Conservation (phyloP, 257 asterid genomes). For the Agastache rugosa region DNA sequence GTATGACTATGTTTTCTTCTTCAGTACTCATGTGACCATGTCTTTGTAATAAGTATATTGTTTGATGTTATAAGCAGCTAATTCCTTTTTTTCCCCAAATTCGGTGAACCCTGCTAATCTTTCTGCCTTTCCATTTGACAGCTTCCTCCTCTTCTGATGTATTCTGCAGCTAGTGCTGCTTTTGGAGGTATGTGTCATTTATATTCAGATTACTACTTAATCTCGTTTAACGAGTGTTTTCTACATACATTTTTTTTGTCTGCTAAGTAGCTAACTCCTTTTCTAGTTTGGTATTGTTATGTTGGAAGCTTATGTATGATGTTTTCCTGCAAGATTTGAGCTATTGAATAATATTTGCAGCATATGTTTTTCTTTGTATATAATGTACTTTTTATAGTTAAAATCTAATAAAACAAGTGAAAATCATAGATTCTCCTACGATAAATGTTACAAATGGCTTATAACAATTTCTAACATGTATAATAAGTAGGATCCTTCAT, state of each 20-base stretch:
- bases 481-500: not conserved
- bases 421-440: not conserved
- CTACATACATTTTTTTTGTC: not conserved
- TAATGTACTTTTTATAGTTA: not conserved
- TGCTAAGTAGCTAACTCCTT: not conserved
- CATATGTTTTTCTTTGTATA: not conserved
- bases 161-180: slow-evolving; percentile 83
- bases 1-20: slow-evolving; percentile 45
- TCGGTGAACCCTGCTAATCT: slow-evolving; percentile 6
- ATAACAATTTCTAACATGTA: not conserved
- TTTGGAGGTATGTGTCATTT: slow-evolving; percentile 75
- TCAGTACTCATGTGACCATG: not conserved
- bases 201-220: not conserved
- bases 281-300: not conserved
- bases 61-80: not conserved
- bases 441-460: not conserved
- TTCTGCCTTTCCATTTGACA: slow-evolving; percentile 38
- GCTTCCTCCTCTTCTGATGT: slow-evolving; percentile 71
- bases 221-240: not conserved
- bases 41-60: not conserved
- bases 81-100: not conserved
- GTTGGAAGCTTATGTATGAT: not conserved
- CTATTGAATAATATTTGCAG: slow-evolving; percentile 2
- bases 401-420: not conserved
- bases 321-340: slow-evolving; percentile 1